phyloP scores from a whole-genome alignment of 2,329 filamentous ascomycete species.

The Zalaria sp. region DNA sequence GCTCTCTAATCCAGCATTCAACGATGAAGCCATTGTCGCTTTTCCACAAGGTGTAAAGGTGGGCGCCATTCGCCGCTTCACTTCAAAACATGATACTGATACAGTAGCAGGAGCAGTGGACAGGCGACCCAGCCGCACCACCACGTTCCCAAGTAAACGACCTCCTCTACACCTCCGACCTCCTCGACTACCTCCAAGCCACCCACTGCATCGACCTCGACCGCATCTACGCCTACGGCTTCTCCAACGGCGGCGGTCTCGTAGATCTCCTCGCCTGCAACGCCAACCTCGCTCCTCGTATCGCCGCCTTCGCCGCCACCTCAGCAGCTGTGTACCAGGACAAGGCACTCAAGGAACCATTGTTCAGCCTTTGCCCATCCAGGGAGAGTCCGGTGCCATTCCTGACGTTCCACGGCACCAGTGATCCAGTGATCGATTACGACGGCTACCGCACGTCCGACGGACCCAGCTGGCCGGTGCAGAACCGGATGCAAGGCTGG shows the following conservation, averaged over 20 bases:
- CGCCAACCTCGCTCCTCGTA: neutral
- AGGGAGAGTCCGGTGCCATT: too few relatives aligned
- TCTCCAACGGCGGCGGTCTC: slow-evolving; percentile 40
- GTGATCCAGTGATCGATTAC: too few relatives aligned
- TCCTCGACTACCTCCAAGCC: slow-evolving; percentile 24
- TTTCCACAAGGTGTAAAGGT: too few relatives aligned
- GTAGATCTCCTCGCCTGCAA: slow-evolving; percentile 33
- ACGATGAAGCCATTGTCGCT: too few relatives aligned
- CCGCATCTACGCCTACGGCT: slow-evolving; percentile 33
- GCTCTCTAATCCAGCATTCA: too few relatives aligned
- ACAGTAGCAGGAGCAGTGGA: slow-evolving; percentile 13
- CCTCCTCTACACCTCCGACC: slow-evolving; percentile 29
- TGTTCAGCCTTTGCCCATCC: neutral
- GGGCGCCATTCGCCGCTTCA: too few relatives aligned
- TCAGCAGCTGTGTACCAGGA: slow-evolving; percentile 26
- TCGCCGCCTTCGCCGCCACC: slow-evolving; percentile 33
- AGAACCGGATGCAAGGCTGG: too few relatives aligned
- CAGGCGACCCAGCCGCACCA: slow-evolving; percentile 26
- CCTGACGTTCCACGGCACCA: too few relatives aligned
- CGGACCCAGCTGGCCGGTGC: too few relatives aligned
- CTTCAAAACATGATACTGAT: too few relatives aligned
- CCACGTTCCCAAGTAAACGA: slow-evolving; percentile 22
- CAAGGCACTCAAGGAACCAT: slow-evolving; percentile 4
- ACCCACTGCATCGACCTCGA: slow-evolving; percentile 31
- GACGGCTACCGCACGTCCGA: too few relatives aligned